A percentile compares a stretch with the other conserved stretches of the same genome.
Conservation (phyloP, 1,284 basidiomycete species). For the Cystobasidiaceae sp. region DNA sequence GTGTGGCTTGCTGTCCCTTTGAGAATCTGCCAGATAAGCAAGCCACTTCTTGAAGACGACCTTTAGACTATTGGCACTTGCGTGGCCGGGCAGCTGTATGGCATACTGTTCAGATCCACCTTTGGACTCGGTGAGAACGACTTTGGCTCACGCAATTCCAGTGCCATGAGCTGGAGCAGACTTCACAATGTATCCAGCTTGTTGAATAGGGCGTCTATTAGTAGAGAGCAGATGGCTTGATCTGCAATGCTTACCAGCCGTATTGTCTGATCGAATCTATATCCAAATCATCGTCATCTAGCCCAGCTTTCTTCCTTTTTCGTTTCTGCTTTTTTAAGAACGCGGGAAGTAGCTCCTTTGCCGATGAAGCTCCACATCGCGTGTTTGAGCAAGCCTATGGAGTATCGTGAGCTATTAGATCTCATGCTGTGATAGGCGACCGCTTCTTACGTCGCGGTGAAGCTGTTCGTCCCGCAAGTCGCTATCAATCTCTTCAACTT, state of each 20-base stretch:
- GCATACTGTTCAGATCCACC: too few species aligned
- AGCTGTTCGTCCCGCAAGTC: conserved; percentile 4
- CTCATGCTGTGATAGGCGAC: background rate
- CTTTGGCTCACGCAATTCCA: conserved; percentile 14
- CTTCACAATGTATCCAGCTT: conserved; percentile 19
- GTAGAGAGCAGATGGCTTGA: background rate
- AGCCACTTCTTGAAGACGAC: conserved; percentile 8
- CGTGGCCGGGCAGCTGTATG: background rate
- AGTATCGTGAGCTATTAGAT: background rate
- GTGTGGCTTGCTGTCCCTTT: conserved; percentile 25
- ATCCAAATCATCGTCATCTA: conserved; percentile 6
- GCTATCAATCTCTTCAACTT: background rate
- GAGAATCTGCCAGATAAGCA: background rate
- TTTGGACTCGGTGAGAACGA: background rate
- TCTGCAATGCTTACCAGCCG: background rate
- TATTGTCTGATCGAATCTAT: background rate
- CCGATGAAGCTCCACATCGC: conserved; percentile 20
- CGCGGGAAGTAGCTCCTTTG: conserved; percentile 5
- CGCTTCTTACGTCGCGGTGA: conserved; percentile 1
- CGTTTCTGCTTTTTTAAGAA: conserved; percentile 15
- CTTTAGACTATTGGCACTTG: background rate
- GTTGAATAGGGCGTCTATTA: background rate
- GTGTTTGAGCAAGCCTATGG: conserved; percentile 8
- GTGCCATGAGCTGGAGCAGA: conserved; percentile 15
- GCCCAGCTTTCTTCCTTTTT: background rate